Percentiles rank a stretch among this genome's conserved stretches.
Evolutionary conservation across 2,329 filamentous ascomycete genomes (phyloP).

Genomic region (Penicillium sp.): DNA sequence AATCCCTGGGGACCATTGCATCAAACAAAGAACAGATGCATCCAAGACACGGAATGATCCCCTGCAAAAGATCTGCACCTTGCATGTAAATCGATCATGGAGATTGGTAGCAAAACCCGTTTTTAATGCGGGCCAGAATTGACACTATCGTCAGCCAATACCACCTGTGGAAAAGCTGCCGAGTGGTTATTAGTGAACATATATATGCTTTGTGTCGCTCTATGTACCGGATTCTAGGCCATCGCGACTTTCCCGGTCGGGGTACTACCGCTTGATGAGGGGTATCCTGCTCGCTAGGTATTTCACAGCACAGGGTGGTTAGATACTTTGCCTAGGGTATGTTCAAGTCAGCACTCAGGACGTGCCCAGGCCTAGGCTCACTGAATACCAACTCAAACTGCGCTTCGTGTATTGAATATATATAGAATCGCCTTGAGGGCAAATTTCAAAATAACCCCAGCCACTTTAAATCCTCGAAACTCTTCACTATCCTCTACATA

Average conservation of each 20-base stretch:
- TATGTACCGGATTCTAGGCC: neutral
- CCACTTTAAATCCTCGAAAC: neutral
- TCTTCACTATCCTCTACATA: neutral
- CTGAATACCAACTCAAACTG: neutral
- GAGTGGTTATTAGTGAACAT: neutral
- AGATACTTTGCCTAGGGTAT: neutral
- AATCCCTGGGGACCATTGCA: neutral
- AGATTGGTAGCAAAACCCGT: constrained; percentile 2
- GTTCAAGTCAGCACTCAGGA: no score
- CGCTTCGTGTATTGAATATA: neutral
- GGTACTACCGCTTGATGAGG: neutral
- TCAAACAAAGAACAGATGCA: constrained; percentile 1
- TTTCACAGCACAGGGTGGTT: neutral
- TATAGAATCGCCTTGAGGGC: neutral
- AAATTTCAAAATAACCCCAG: neutral
- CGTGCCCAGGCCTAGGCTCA: neutral
- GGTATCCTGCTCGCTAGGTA: neutral
- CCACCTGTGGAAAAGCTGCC: neutral
- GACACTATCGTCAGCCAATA: neutral
- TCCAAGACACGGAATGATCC: constrained; percentile 7
- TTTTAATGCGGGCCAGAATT: neutral
- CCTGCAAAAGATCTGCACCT: constrained; percentile 4
- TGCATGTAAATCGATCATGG: constrained; percentile 5
- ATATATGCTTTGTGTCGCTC: neutral
- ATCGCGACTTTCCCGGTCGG: neutral